A percentile compares a stretch with the other conserved stretches of the same genome.
phyloP scores from a whole-genome alignment of 2,329 filamentous ascomycete species.

The Teratosphaeria viscida region DNA sequence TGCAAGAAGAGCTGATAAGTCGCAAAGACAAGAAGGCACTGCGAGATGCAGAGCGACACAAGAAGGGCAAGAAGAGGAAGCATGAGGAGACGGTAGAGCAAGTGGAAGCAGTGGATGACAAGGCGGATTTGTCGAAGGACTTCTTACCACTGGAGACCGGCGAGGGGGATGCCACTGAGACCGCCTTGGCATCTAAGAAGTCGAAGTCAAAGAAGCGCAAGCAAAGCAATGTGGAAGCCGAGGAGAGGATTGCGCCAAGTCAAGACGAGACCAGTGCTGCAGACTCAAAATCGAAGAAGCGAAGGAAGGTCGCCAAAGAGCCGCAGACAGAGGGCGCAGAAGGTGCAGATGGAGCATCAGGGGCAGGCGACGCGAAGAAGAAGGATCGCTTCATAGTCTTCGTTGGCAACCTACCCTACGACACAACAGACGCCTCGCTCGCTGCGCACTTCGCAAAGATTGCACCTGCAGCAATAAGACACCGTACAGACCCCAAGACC shows the following conservation, averaged over 20 bases:
- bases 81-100: slow-evolving; percentile 10
- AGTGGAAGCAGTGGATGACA: slow-evolving; percentile 14
- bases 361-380: slow-evolving; percentile 18
- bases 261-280: not conserved
- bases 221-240: slow-evolving; percentile 1
- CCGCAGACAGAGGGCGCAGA: slow-evolving; percentile 10
- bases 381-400: slow-evolving; percentile 64
- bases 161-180: slow-evolving; percentile 3
- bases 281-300: slow-evolving; percentile 7
- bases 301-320: slow-evolving; percentile 11
- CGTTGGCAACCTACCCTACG: slow-evolving; percentile 83
- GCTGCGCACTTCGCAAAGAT: slow-evolving; percentile 68
- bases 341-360: slow-evolving; percentile 2
- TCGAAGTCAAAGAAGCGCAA: slow-evolving; percentile 16
- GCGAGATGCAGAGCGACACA: slow-evolving; percentile 24
- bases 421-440: slow-evolving; percentile 60
- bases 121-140: slow-evolving; percentile 9
- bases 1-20: slow-evolving; percentile 16
- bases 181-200: slow-evolving; percentile 3
- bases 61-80: slow-evolving; percentile 26
- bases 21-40: slow-evolving; percentile 27
- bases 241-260: not conserved
- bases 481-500: slow-evolving; percentile 57
- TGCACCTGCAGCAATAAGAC: slow-evolving; percentile 58
- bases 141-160: slow-evolving; percentile 8